phyloP scores from a whole-genome alignment of 306 rosid genomes.

The Spatholobus suberectus region DNA sequence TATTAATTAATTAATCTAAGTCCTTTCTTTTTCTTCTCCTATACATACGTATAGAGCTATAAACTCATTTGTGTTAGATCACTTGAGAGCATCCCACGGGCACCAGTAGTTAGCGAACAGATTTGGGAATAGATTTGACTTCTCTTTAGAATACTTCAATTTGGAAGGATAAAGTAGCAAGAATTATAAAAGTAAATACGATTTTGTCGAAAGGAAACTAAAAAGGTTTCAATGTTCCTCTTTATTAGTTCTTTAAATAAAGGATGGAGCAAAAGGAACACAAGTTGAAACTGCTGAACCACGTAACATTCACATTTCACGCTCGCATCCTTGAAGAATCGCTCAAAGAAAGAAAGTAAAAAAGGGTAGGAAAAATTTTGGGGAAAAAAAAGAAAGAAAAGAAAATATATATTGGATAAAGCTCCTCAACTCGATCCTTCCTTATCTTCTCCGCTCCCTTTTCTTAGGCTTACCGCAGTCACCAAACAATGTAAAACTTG shows the following conservation, averaged over 20 bases:
- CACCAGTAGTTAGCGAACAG: too few relatives aligned
- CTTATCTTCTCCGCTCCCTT: conserved; percentile 52
- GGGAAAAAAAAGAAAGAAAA: conserved; percentile 13
- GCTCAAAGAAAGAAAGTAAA: too few relatives aligned
- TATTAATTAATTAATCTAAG: neutral
- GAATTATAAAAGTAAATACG: neutral
- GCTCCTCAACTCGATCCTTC: neutral
- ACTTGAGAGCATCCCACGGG: too few relatives aligned
- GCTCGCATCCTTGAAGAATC: conserved; percentile 69
- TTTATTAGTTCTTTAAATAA: conserved; percentile 53
- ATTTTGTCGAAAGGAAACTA: conserved; percentile 27
- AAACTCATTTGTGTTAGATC: neutral
- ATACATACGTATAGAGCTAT: neutral
- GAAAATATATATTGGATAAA: conserved; percentile 27
- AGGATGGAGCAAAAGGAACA: conserved; percentile 56
- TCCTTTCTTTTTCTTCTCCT: neutral
- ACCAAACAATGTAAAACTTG: conserved; percentile 69
- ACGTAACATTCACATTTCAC: conserved; percentile 59
- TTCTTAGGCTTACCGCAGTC: conserved; percentile 78
- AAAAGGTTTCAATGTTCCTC: conserved; percentile 37
- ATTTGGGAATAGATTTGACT: neutral
- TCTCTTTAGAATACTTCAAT: too few relatives aligned
- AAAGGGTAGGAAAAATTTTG: conserved; percentile 28
- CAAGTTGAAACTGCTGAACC: conserved; percentile 29
- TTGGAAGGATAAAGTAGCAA: neutral